Percentiles rank a stretch among this genome's conserved stretches.
phyloP scores from a whole-genome alignment of 108 stramenopile genomes.

The Discostella pseudostelligera region DNA sequence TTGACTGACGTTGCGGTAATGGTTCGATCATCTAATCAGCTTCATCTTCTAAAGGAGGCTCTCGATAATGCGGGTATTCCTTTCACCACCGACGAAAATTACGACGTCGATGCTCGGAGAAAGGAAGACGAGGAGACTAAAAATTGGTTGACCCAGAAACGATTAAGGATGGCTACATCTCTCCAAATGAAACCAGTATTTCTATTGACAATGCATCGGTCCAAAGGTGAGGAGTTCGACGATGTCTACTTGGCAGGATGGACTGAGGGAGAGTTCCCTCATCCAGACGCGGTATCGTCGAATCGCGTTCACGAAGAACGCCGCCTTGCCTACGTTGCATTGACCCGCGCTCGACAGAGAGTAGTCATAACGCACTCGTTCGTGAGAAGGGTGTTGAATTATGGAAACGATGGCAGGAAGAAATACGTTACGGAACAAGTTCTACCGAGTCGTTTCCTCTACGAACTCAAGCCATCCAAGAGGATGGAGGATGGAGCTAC shows the following conservation, averaged over 20 bases:
- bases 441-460: constrained; percentile 54
- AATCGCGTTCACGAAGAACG: constrained; percentile 64
- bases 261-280: constrained; percentile 64
- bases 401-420: constrained; percentile 34
- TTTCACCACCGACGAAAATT: constrained; percentile 23
- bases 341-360: constrained; percentile 57
- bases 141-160: constrained; percentile 10
- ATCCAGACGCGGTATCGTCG: constrained; percentile 39
- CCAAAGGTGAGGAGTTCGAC: constrained; percentile 68
- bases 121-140: constrained; percentile 9
- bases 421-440: constrained; percentile 45
- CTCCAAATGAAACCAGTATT: constrained; percentile 58
- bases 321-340: constrained; percentile 61
- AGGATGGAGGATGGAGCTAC: constrained; percentile 33
- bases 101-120: neutral
- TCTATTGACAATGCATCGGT: constrained; percentile 61
- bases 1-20: constrained; percentile 56
- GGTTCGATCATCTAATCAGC: constrained; percentile 49
- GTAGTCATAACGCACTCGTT: constrained; percentile 57
- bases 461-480: constrained; percentile 49
- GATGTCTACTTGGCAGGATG: constrained; percentile 62
- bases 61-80: constrained; percentile 40
- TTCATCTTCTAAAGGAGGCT: constrained; percentile 48
- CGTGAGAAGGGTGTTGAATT: constrained; percentile 32
- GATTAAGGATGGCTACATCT: neutral